Evolutionary conservation across 768 basidiomycete species (phyloP).

Genomic region (Cystoderma amianthinum): DNA sequence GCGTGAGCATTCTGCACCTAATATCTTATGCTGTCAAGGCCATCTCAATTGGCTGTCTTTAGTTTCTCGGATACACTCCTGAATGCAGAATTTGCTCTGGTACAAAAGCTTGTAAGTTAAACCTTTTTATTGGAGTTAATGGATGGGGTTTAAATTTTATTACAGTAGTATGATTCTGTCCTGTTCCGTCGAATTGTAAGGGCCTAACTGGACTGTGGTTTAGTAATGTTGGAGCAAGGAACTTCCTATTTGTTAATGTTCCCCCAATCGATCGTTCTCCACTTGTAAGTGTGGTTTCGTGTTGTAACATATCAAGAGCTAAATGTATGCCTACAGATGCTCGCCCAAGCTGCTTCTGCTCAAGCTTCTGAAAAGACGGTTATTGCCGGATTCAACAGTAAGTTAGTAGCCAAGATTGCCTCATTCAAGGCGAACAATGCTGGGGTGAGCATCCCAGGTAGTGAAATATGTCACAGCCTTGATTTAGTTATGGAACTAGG

Average conservation of each 20-base stretch:
- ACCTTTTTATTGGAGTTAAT: background rate
- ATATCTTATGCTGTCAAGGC: background rate
- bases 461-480: no score
- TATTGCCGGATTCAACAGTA: slow-evolving; percentile 44
- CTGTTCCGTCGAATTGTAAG: slow-evolving; percentile 2
- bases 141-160: slow-evolving; percentile 9
- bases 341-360: slow-evolving; percentile 29
- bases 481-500: slow-evolving; percentile 19
- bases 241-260: slow-evolving; percentile 43
- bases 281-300: slow-evolving; percentile 17
- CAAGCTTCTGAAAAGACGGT: slow-evolving; percentile 35
- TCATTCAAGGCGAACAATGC: slow-evolving; percentile 35
- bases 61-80: slow-evolving; percentile 41
- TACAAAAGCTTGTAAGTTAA: slow-evolving; percentile 37
- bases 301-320: background rate
- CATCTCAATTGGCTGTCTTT: background rate
- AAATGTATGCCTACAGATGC: slow-evolving; percentile 30
- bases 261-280: slow-evolving; percentile 35
- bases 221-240: slow-evolving; percentile 50
- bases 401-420: slow-evolving; percentile 31
- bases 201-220: background rate
- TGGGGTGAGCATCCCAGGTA: slow-evolving; percentile 36
- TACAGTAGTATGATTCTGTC: slow-evolving; percentile 21
- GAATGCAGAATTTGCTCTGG: slow-evolving; percentile 40
- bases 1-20: slow-evolving; percentile 28